A percentile compares a stretch with the other conserved stretches of the same genome.
phyloP scores from a whole-genome alignment of 2,329 filamentous ascomycete species.

The Immersiporthe knoxdaviesiana region DNA sequence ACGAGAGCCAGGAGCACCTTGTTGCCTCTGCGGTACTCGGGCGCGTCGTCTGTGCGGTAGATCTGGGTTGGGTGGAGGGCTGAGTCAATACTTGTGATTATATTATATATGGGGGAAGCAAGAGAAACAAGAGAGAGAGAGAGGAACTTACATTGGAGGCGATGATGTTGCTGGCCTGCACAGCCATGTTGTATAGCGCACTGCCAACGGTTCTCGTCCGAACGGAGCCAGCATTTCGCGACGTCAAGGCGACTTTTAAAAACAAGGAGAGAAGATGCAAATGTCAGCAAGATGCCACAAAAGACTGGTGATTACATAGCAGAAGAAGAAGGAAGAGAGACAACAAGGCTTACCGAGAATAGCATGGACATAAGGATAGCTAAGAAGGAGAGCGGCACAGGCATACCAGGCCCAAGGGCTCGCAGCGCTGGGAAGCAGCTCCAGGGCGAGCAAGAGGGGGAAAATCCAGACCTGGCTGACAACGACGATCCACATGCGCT shows the following conservation, averaged over 20 bases:
- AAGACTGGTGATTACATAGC: too few relatives aligned
- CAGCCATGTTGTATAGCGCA: constrained; percentile 63
- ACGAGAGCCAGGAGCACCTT: constrained; percentile 45
- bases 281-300: background rate
- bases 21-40: constrained; percentile 49
- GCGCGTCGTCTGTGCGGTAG: constrained; percentile 47
- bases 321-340: background rate
- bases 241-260: constrained; percentile 61
- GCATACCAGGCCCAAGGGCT: constrained; percentile 52
- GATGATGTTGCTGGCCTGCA: constrained; percentile 49
- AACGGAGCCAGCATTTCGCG: constrained; percentile 64
- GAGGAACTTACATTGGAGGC: constrained; percentile 41
- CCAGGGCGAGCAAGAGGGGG: constrained; percentile 53
- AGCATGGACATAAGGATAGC: constrained; percentile 50
- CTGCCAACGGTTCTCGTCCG: constrained; percentile 64
- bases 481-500: constrained; percentile 46
- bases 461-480: constrained; percentile 56
- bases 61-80: constrained; percentile 31
- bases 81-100: constrained; percentile 9
- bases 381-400: constrained; percentile 48
- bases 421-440: constrained; percentile 40
- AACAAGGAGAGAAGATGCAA: constrained; percentile 20
- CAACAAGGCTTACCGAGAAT: constrained; percentile 36
- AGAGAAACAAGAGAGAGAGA: background rate
- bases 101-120: too few relatives aligned